Percentiles rank a stretch among this genome's conserved stretches.
Evolutionary conservation across 73 alveolate genomes (phyloP).

Genomic region (Paramecium primaurelia): DNA sequence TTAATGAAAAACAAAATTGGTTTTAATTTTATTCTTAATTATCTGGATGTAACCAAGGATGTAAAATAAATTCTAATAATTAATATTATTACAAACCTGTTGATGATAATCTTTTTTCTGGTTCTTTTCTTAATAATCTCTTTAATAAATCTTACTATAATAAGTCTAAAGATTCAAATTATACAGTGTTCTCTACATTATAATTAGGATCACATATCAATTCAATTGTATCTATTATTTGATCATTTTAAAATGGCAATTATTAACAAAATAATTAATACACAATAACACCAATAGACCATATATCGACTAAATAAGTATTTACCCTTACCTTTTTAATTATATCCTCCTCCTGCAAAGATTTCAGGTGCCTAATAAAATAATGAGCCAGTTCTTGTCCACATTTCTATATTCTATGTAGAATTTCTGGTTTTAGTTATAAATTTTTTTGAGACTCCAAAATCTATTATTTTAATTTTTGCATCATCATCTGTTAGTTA

Average conservation of each 20-base stretch:
- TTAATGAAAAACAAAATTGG: not conserved
- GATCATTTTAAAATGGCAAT: constrained; percentile 14
- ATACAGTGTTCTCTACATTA: not conserved
- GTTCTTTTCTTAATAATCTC: not conserved
- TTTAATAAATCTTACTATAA: not conserved
- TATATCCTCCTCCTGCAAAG: constrained; percentile 15
- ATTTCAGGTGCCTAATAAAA: constrained; percentile 45
- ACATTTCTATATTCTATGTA: not conserved
- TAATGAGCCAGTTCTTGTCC: constrained; percentile 46
- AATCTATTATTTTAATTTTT: not conserved
- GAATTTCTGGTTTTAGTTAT: not conserved
- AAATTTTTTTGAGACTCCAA: constrained; percentile 37
- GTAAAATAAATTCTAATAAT: not conserved
- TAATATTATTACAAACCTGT: not conserved
- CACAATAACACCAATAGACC: constrained; percentile 35
- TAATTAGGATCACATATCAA: constrained; percentile 21
- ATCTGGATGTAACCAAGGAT: constrained; percentile 17
- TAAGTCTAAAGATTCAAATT: not conserved
- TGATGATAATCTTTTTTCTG: constrained; percentile 38
- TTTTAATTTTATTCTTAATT: not conserved
- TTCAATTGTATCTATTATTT: not conserved
- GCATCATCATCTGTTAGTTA: not conserved
- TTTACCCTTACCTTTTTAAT: not conserved
- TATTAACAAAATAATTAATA: not conserved
- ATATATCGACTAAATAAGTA: constrained; percentile 2